A percentile compares a stretch with the other conserved stretches of the same genome.
These are phyloP conservation scores for Iodosphaeria phyllophila DNA, from an alignment of 2,329 filamentous ascomycete genomes.

Conservation along the genomic window DNA sequence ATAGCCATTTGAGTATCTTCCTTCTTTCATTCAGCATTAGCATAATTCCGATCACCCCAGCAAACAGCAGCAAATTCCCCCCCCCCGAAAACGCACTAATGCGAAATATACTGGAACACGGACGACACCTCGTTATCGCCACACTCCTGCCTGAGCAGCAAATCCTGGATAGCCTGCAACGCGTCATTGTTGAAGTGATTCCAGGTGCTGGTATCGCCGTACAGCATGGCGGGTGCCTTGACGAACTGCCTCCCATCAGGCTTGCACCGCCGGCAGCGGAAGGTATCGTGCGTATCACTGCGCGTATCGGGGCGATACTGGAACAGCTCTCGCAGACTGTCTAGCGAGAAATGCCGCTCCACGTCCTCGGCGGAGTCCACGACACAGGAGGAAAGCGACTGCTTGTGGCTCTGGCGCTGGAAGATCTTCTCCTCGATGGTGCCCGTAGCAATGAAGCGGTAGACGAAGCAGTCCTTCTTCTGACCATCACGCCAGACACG, in stretches of 20 bases:
- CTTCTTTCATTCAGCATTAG: too few relatives aligned
- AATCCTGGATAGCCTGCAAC: conserved; percentile 70
- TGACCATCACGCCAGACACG: conserved; percentile 98
- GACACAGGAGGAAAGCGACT: conserved; percentile 87
- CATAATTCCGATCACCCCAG: too few relatives aligned
- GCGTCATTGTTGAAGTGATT: conserved; percentile 85
- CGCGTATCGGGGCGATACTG: conserved; percentile 72
- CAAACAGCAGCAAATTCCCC: too few relatives aligned
- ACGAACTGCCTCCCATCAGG: conserved; percentile 72
- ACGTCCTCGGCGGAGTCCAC: conserved; percentile 95
- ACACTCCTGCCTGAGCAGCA: conserved; percentile 73
- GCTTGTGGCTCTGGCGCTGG: conserved; percentile 94
- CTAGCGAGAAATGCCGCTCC: conserved; percentile 85
- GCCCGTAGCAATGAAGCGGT: conserved; percentile 95
- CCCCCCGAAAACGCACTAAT: too few relatives aligned
- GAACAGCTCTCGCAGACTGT: conserved; percentile 82
- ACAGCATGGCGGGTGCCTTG: conserved; percentile 87
- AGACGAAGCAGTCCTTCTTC: conserved; percentile 98
- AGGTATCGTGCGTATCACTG: conserved; percentile 94
- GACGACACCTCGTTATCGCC: conserved; percentile 68
- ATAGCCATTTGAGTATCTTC: too few relatives aligned
- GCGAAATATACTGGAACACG: conserved; percentile 97
- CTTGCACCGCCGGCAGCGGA: conserved; percentile 92
- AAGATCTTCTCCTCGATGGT: conserved; percentile 99
- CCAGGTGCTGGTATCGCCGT: conserved; percentile 98